Base-by-base conservation (phyloP, 768 basidiomycete species). In the Kwoniella mangroviensis region DNA sequence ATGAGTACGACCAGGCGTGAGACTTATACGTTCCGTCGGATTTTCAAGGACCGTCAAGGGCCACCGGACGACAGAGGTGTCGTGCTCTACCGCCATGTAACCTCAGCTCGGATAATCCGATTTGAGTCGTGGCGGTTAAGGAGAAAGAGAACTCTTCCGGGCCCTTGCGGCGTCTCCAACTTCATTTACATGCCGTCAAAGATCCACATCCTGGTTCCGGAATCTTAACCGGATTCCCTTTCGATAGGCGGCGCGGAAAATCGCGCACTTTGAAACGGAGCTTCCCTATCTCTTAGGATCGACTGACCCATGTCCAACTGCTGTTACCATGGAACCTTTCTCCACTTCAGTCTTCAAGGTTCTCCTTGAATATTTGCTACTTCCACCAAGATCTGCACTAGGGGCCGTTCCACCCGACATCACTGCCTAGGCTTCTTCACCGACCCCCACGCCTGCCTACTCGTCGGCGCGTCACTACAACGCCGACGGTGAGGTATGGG, bases 341-440 rank as follows among this genome's bases (percentile, higher is more conserved):
- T 89, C 89, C 89, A 90, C 89, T 90, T 90, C 89, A 90, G 89
- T 89, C 89, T 88, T 89, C 89, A 88, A 89, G 88, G 89, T 86
- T 89, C 89, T 89, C 89, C 88, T 89, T 88, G 89, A 89, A 88
- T 90, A 90, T 90, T 90, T 90, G 90, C 89, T 90, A 90, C 90
- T 90, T 88, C 88, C 88, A 90, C 90, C 89, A 89, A 90, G 89
- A 90, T 90, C 89, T 90, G 89, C 88, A 89, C 89, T 89, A 89
- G 88, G 87, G 89, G 89, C 88, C 84, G 88, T 88, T 90, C 85
- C 87, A 88, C 86, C 87, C 86, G 86, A 87, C 86, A 88, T 90
- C 85, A 85, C 89, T 88, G 87, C 89, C 88, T 86, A 89, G 87
- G 88, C 88, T 90, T 89, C 89, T 88, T 88, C 88, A 88, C 87